phyloP scores from a whole-genome alignment of 441 rosid genomes.

The Manihot esculenta region DNA sequence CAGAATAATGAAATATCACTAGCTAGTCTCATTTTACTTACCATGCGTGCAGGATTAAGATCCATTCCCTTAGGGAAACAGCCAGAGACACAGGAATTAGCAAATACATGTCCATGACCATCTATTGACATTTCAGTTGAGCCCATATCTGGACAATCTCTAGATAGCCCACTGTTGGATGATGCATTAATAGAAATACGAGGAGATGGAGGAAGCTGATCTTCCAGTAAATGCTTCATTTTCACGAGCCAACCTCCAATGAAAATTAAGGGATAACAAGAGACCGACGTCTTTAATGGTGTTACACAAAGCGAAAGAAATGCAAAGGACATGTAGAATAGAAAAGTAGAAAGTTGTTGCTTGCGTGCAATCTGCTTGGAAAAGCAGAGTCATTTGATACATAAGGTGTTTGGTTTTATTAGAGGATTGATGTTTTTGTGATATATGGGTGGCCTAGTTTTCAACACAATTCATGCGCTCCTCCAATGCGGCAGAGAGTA shows the following conservation, averaged over 20 bases:
- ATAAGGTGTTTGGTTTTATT: not conserved
- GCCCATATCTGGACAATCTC: constrained; percentile 31
- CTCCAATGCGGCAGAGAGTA: not conserved
- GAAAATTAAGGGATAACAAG: not conserved
- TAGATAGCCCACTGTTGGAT: constrained; percentile 20
- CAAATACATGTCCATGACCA: constrained; percentile 18
- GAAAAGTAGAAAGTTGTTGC: constrained; percentile 20
- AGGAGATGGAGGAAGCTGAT: constrained; percentile 23
- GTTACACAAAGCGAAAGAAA: constrained; percentile 1
- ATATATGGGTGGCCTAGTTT: constrained; percentile 1
- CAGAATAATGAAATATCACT: not conserved
- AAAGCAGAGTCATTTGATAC: not conserved
- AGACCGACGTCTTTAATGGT: constrained; percentile 10
- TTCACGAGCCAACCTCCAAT: constrained; percentile 8
- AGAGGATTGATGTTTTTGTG: constrained; percentile 20
- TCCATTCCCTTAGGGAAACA: constrained; percentile 21
- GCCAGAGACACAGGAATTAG: constrained; percentile 2
- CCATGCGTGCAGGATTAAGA: constrained; percentile 45
- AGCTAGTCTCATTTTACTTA: constrained; percentile 18
- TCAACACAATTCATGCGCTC: constrained; percentile 14
- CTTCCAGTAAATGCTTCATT: constrained; percentile 33
- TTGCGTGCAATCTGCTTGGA: constrained; percentile 1
- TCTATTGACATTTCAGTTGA: constrained; percentile 13
- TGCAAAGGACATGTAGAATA: constrained; percentile 33
- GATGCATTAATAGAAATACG: constrained; percentile 19